phyloP scores from a whole-genome alignment of 2,329 filamentous ascomycete species.

The Geosmithia morbida region DNA sequence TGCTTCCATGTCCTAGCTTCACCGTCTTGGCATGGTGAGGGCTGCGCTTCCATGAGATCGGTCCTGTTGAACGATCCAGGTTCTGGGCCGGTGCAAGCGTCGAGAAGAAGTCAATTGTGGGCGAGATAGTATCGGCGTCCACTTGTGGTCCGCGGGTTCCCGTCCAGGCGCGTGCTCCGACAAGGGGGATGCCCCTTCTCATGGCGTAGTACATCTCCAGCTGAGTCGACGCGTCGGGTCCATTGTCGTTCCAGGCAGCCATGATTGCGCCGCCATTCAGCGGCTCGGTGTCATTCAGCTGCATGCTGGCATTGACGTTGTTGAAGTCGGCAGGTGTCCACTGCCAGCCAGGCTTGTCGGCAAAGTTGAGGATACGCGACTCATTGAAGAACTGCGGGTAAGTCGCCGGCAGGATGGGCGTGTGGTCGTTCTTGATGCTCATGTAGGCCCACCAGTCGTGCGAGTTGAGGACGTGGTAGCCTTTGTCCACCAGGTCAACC shows the following conservation, averaged over 20 bases:
- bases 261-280: slow-evolving; percentile 20
- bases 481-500: slow-evolving; percentile 17
- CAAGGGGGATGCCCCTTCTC: slow-evolving; percentile 25
- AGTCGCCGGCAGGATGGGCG: slow-evolving; percentile 25
- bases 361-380: slow-evolving; percentile 28
- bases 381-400: slow-evolving; percentile 32
- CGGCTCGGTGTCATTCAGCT: slow-evolving; percentile 14
- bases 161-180: slow-evolving; percentile 28
- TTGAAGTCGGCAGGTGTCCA: slow-evolving; percentile 30
- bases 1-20: slow-evolving; percentile 19
- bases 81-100: slow-evolving; percentile 25
- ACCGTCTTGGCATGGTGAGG: neutral
- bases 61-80: slow-evolving; percentile 17
- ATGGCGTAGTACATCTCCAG: slow-evolving; percentile 31
- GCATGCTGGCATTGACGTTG: slow-evolving; percentile 22
- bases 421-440: slow-evolving; percentile 36
- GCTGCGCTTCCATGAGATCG: too few relatives aligned
- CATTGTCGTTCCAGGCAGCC: slow-evolving; percentile 33
- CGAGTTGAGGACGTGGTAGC: slow-evolving; percentile 27
- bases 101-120: slow-evolving; percentile 21
- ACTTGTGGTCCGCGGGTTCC: slow-evolving; percentile 19
- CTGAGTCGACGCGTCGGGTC: slow-evolving; percentile 30
- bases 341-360: slow-evolving; percentile 21
- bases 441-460: slow-evolving; percentile 40
- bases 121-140: slow-evolving; percentile 8